A percentile compares a stretch with the other conserved stretches of the same genome.
Conservation (phyloP, 2,329 filamentous ascomycete genomes). For the Aspergillus melleus region DNA sequence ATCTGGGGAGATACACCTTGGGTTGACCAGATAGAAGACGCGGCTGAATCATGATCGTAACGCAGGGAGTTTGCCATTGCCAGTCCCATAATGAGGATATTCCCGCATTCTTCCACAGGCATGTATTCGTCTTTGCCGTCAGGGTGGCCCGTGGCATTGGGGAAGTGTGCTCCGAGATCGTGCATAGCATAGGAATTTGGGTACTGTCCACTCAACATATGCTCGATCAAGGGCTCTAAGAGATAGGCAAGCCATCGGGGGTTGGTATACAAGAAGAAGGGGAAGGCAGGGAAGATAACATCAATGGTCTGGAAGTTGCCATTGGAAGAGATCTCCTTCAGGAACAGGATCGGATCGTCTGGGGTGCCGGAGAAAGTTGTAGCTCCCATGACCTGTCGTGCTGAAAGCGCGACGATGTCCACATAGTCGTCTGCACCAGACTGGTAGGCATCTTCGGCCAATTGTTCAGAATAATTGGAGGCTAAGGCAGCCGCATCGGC, state of each 20-base stretch:
- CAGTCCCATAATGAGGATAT: conserved; percentile 80
- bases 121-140: conserved; percentile 57
- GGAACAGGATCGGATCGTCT: conserved; percentile 70
- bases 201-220: conserved; percentile 79
- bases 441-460: conserved; percentile 69
- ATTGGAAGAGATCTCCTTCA: conserved; percentile 84
- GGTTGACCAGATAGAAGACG: conserved; percentile 61
- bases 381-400: conserved; percentile 77
- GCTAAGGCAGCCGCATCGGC: conserved; percentile 63
- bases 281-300: conserved; percentile 83
- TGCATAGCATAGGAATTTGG: conserved; percentile 65
- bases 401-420: conserved; percentile 74
- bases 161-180: conserved; percentile 55
- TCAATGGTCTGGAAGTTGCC: conserved; percentile 85
- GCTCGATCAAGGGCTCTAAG: conserved; percentile 76
- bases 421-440: conserved; percentile 75
- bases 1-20: conserved; percentile 28
- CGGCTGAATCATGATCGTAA: conserved; percentile 58
- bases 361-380: conserved; percentile 72
- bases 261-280: conserved; percentile 84
- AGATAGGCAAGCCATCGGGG: conserved; percentile 78
- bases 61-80: conserved; percentile 73
- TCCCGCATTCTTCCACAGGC: conserved; percentile 62
- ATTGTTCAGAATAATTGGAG: conserved; percentile 69
- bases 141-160: conserved; percentile 56